Percentiles rank a stretch among this genome's conserved stretches.
phyloP scores from a whole-genome alignment of 371 early-diverging fungal species.

The Gilbertella persicaria region DNA sequence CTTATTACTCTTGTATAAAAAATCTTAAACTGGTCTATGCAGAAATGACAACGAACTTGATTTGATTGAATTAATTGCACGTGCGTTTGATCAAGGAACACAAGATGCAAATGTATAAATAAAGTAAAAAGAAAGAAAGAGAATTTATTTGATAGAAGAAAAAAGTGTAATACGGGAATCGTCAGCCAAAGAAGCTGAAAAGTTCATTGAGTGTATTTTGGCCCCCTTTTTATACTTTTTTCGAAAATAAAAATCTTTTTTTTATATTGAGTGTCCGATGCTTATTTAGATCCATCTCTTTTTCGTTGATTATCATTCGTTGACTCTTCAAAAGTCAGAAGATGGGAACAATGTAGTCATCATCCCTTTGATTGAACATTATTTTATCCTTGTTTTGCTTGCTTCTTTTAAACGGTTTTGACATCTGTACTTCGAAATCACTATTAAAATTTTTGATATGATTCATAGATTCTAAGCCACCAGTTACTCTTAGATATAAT shows the following conservation, averaged over 20 bases:
- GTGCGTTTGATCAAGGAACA: neutral
- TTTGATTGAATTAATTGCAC: conserved; percentile 5
- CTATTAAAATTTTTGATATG: neutral
- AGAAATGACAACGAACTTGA: conserved; percentile 10
- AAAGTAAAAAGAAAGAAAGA: conserved; percentile 7
- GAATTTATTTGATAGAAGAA: conserved; percentile 15
- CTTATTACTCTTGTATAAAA: neutral
- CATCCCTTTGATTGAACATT: too few relatives aligned
- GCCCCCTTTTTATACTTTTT: conserved; percentile 23
- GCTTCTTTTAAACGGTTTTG: neutral
- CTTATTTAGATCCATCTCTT: conserved; percentile 2
- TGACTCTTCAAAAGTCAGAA: neutral
- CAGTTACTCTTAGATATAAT: too few relatives aligned
- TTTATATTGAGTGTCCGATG: neutral
- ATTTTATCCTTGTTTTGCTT: neutral
- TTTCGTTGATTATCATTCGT: neutral
- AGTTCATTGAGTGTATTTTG: conserved; percentile 10
- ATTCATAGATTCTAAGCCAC: neutral
- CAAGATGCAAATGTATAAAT: neutral
- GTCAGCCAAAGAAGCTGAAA: conserved; percentile 54
- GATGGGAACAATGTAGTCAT: too few relatives aligned
- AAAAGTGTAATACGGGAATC: conserved; percentile 41
- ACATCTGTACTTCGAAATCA: neutral
- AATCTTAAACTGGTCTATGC: conserved; percentile 5
- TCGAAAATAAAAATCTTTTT: conserved; percentile 3